Evolutionary conservation across 768 basidiomycete species (phyloP).

Genomic region (Xanthoconium purpureum): DNA sequence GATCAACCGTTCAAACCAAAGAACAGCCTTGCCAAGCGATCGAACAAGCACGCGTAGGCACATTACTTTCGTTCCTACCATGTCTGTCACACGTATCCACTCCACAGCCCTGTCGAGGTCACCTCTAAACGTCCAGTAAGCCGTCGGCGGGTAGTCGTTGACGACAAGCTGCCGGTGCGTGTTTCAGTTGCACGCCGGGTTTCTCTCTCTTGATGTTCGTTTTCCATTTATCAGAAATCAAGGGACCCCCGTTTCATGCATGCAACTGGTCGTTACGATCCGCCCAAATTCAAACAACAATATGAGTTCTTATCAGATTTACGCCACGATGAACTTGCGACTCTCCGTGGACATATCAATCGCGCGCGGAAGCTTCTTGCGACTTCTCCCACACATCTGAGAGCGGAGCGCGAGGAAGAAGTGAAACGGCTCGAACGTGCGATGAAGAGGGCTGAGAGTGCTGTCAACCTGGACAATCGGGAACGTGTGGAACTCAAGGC

Average conservation of each 20-base stretch:
- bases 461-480: conserved; percentile 67
- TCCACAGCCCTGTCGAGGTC: conserved; percentile 68
- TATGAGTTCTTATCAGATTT: conserved; percentile 74
- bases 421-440: conserved; percentile 67
- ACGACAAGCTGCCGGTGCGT: conserved; percentile 61
- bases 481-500: conserved; percentile 72
- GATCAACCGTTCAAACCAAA: conserved; percentile 43
- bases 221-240: conserved; percentile 47
- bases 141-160: conserved; percentile 65
- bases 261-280: conserved; percentile 64
- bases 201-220: not conserved
- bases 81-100: not conserved
- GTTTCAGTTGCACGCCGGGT: not conserved
- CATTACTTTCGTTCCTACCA: not conserved
- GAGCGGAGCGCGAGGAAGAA: conserved; percentile 63
- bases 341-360: conserved; percentile 63
- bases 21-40: conserved; percentile 54
- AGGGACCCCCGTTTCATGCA: conserved; percentile 87
- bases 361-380: conserved; percentile 62
- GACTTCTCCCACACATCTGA: conserved; percentile 59
- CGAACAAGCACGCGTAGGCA: conserved; percentile 85
- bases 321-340: conserved; percentile 60
- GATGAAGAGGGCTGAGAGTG: conserved; percentile 72
- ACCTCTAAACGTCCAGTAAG: conserved; percentile 85
- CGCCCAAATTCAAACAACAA: conserved; percentile 60